These are phyloP conservation scores for Jatropha curcas DNA, from an alignment of 345 rosid genomes.

Conservation along the genomic window DNA sequence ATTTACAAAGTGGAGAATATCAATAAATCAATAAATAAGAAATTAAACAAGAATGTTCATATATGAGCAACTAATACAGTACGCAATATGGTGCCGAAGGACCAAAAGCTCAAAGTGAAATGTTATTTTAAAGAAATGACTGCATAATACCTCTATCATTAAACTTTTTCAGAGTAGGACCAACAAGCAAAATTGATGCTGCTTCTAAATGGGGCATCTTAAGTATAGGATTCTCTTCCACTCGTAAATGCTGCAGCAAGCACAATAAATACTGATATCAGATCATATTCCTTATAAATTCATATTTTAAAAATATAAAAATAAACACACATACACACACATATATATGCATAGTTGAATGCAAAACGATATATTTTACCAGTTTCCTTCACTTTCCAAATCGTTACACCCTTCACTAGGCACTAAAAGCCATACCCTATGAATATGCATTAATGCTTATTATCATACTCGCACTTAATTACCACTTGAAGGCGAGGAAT, in stretches of 20 bases:
- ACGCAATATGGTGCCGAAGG: background rate
- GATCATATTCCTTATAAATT: background rate
- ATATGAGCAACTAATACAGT: background rate
- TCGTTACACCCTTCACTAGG: background rate
- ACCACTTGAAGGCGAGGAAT: background rate
- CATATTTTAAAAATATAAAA: background rate
- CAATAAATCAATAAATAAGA: background rate
- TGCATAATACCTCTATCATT: constrained; percentile 83
- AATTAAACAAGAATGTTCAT: background rate
- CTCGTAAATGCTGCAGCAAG: constrained; percentile 80
- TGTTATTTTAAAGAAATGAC: background rate
- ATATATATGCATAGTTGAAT: too few relatives aligned
- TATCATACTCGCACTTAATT: background rate
- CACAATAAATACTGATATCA: constrained; percentile 7
- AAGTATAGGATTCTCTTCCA: constrained; percentile 96
- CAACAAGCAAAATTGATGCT: constrained; percentile 89
- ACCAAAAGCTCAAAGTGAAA: background rate
- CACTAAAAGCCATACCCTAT: background rate
- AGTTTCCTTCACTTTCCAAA: background rate
- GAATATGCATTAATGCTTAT: background rate
- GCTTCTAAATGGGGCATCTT: constrained; percentile 96
- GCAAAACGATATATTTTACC: background rate
- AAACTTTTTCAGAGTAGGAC: constrained; percentile 92
- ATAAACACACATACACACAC: too few relatives aligned
- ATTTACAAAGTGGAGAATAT: background rate